Conservation (phyloP, 2,329 filamentous ascomycete species). For the Bertia moriformis region DNA sequence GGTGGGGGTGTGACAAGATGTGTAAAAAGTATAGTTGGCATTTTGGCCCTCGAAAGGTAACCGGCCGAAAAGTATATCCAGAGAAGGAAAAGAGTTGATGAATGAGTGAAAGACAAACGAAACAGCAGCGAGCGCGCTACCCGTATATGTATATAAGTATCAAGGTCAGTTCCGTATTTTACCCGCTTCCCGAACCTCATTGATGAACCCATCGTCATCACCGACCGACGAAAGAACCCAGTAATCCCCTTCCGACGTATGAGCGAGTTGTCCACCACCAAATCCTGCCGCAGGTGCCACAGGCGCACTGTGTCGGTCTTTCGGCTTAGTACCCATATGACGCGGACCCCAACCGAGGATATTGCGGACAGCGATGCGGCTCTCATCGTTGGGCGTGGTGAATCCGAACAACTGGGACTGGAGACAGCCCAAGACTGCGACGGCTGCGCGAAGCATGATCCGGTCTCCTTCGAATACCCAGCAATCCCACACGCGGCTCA, state of each 20-base stretch:
- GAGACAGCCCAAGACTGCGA: constrained; percentile 24
- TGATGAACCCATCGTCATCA: constrained; percentile 23
- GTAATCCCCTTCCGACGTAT: constrained; percentile 19
- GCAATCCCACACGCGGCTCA: constrained; percentile 43
- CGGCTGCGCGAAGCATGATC: constrained; percentile 24
- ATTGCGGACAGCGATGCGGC: constrained; percentile 9
- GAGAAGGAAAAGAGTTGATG: background rate
- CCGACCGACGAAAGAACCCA: constrained; percentile 20
- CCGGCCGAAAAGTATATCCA: no score
- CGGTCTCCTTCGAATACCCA: constrained; percentile 45
- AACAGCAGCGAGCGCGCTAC: no score
- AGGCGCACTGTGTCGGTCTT: constrained; percentile 19
- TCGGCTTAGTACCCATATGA: constrained; percentile 11
- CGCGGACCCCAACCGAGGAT: constrained; percentile 19
- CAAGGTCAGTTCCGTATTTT: constrained; percentile 15
- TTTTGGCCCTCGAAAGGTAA: no score
- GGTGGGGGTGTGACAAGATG: no score
- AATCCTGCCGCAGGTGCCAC: constrained; percentile 14
- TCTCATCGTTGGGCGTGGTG: constrained; percentile 17
- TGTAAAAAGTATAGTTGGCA: no score
- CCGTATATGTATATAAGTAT: no score
- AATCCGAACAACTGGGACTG: constrained; percentile 23
- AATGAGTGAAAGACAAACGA: no score
- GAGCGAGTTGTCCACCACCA: constrained; percentile 12
- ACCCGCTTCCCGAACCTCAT: constrained; percentile 22